Base-by-base conservation (phyloP, 2,329 filamentous ascomycete genomes). In the Byssothecium circinans region DNA sequence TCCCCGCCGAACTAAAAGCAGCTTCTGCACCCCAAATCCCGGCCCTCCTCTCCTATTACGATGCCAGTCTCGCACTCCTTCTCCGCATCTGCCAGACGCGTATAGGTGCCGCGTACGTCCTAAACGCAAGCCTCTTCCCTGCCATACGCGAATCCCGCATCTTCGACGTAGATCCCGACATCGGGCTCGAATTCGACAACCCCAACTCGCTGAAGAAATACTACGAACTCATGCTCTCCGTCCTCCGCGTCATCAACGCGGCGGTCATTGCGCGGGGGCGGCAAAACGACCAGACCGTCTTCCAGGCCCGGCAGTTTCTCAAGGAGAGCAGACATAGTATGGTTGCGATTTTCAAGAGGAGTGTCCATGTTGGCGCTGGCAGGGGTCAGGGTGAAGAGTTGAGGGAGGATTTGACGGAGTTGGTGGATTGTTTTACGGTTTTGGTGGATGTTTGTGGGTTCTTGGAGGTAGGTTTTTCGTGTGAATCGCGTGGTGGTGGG, bases 111-210 rank as follows among this genome's bases (percentile, higher is more conserved):
- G 87, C 86, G 48, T 84, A 89, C 54, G 84, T 96, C n/a, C 79
- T 97, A 34, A 91, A 95, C 62, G 88, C 89, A 8, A 92, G 92
- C 52, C 80, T 99, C 4, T 92, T 99, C 75, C 82, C 86, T 36
- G 81, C 89, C 0, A 76, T 97, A 22, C 87, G 88, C 53, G 82
- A 87, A 46, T 95, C 91, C 1, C 83, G 85, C n/a, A 80, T 97
- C 18, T 99, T 97, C 69, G 79, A 85, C 8, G 88, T 88, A 11
- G 94, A 99, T 68, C 94, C 94, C 0, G 94, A 99, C 69, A 84
- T 99, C 45, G 91, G 95, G 50, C 84, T 91, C 48, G 83, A 89
- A 57, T 81, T 86, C 45, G 80, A 85, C 45, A 86, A 90, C 58
- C 76, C 82, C 3, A 78, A 81, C 48, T 87, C 89, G 3, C 79